Base-by-base conservation (phyloP, 139 green algal genomes). In the Tetraselmis chui region DNA sequence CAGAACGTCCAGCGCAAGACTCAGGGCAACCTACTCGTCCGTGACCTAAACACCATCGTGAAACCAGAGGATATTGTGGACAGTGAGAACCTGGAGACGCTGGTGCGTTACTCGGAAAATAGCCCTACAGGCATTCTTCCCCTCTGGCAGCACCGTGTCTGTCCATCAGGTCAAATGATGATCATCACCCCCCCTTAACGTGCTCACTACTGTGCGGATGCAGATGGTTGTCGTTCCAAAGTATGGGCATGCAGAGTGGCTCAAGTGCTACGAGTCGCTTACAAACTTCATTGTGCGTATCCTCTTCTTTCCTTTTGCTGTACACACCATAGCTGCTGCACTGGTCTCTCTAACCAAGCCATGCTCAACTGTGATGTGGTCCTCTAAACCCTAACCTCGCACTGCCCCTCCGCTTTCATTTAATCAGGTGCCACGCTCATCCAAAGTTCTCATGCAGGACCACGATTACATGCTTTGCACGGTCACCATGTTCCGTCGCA, bases 71-170 rank as follows among this genome's bases (percentile, higher is more conserved):
- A 95, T 79, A 45, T 98, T 11, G 85, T 98, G 0, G 86, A 93
- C 76, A 96, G 92, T 2, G 97, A 99, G 85, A 97, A 99, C 90
- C 82, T 99, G 30, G 88, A 80, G 30, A 98, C 97, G 0, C 82
- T 98, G 32, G 92, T 67, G 45, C 45, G 45, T 18, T n/a, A n/a
- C n/a, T n/a, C n/a, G n/a, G n/a, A n/a, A n/a, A n/a, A n/a, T n/a
- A n/a, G n/a, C n/a, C n/a, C n/a, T n/a, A n/a, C n/a, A n/a, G n/a
- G n/a, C n/a, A n/a, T n/a, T n/a, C n/a, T n/a, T n/a, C n/a, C n/a
- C n/a, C n/a, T n/a, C n/a, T n/a, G n/a, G n/a, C n/a, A n/a, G n/a
- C n/a, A n/a, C n/a, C n/a, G n/a, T n/a, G n/a, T n/a, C n/a, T n/a
- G n/a, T n/a, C n/a, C n/a, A n/a, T n/a, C n/a, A n/a, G n/a, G n/a